Base-by-base conservation (phyloP, 495 filamentous ascomycete genomes). In the Oidiodendron maius region DNA sequence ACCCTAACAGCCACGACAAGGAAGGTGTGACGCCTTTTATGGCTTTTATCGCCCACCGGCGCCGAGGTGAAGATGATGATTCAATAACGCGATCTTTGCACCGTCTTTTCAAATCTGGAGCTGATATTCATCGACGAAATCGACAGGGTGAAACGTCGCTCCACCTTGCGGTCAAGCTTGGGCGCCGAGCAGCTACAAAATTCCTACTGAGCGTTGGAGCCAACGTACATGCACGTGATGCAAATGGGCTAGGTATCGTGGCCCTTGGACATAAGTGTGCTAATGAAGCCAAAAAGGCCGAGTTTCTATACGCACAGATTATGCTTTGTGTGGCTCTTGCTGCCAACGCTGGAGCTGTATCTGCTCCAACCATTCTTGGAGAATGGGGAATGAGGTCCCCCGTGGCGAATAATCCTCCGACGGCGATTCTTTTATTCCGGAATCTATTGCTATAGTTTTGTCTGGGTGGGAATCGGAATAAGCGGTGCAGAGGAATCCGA, bases 91-190 rank as follows among this genome's bases (percentile, higher is more conserved):
- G 49, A 25, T 55, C 68, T 6, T 55, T 76, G 16, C 57, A 56
- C 28, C 61, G 54, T 1, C 55, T 76, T 0, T 22, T 69, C 4
- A 25, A 54, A 0, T 56, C 55, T 1, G 67, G 62, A 30, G 66
- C 61, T 8, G 41, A 55, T 17, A 38, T 71, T 4, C 63, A 71
- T 32, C 51, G 49, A 21, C 65, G 72, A 1, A 76, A 74, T 44
- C 55, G 68, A 11, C 34, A 54, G 0, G 71, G 71, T n/a, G 69
- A 76, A 51, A 76, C 71, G 1, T 50, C 69, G 11, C 57, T 74
- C 30, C 62, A 73, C 23, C 45, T 76, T 2, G 71, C 72, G 3
- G 67, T 66, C 5, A 57, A 67, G 9, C 51, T 68, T 10, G 70
- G 71, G 15, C 56, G 67, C 16, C 70, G 67, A 54, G 57, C 68